Conservation (phyloP, 306 rosid genomes). For the Calophaca sinica region DNA sequence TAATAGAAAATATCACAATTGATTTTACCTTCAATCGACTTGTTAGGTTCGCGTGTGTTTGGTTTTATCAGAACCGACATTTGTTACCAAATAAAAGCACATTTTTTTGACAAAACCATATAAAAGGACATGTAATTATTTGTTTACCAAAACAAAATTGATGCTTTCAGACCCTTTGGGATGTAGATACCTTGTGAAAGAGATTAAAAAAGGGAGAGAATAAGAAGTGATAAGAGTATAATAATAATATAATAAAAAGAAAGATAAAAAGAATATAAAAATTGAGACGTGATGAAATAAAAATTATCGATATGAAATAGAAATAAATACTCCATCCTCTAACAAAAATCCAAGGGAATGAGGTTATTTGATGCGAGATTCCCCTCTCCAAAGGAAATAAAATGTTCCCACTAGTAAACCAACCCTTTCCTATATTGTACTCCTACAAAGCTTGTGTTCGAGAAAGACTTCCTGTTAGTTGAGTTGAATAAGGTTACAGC, state of each 20-base stretch:
- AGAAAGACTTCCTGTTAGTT: neutral
- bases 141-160: neutral
- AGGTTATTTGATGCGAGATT: neutral
- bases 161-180: neutral
- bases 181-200: too few species aligned
- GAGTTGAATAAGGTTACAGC: constrained; percentile 30
- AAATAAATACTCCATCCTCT: neutral
- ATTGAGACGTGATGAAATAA: too few species aligned
- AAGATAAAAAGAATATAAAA: too few species aligned
- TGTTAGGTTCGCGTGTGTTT: too few species aligned
- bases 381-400: neutral
- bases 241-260: neutral
- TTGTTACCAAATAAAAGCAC: neutral
- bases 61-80: too few species aligned
- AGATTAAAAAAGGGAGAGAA: neutral
- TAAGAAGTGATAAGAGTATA: neutral
- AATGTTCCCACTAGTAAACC: too few species aligned
- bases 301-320: neutral
- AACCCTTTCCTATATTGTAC: too few species aligned
- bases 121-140: neutral
- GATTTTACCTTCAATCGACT: too few species aligned
- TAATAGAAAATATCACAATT: too few species aligned
- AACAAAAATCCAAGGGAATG: neutral
- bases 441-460: neutral
- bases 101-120: too few species aligned